phyloP scores from a whole-genome alignment of 2,329 filamentous ascomycete genomes.

The Phaeosphaeria sp. region DNA sequence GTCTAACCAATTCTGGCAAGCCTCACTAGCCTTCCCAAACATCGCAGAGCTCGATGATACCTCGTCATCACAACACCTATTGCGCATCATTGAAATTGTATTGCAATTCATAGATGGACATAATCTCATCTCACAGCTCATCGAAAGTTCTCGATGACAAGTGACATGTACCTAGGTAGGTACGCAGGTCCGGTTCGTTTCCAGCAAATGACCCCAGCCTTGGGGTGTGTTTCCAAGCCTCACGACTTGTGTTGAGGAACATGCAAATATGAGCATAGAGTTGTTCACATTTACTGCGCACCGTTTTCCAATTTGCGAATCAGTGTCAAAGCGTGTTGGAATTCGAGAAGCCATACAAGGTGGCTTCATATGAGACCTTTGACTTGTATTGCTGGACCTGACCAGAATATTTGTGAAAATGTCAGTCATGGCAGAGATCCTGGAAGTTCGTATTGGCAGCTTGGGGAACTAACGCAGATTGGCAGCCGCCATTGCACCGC shows the following conservation, averaged over 20 bases:
- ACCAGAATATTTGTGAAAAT: neutral
- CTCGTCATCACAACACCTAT: too few species aligned
- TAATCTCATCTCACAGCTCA: too few species aligned
- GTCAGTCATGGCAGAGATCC: neutral
- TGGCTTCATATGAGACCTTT: neutral
- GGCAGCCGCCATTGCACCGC: constrained; percentile 12
- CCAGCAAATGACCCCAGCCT: neutral
- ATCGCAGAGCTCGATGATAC: too few species aligned
- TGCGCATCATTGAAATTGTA: too few species aligned
- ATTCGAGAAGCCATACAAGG: neutral
- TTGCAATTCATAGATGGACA: too few species aligned
- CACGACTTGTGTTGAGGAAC: neutral
- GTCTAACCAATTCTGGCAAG: neutral
- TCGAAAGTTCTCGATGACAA: too few species aligned
- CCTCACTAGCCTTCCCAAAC: too few species aligned
- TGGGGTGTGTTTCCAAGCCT: neutral
- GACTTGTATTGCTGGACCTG: neutral
- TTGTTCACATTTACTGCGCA: neutral
- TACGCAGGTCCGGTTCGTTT: too few species aligned
- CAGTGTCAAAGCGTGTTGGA: neutral
- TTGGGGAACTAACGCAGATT: constrained; percentile 6
- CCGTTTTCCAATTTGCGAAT: neutral
- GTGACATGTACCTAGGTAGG: too few species aligned
- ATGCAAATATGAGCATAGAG: neutral
- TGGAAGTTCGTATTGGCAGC: neutral